These are phyloP conservation scores for Rhizopogon vinicolor DNA, from an alignment of 768 basidiomycete genomes.

Conservation along the genomic window DNA sequence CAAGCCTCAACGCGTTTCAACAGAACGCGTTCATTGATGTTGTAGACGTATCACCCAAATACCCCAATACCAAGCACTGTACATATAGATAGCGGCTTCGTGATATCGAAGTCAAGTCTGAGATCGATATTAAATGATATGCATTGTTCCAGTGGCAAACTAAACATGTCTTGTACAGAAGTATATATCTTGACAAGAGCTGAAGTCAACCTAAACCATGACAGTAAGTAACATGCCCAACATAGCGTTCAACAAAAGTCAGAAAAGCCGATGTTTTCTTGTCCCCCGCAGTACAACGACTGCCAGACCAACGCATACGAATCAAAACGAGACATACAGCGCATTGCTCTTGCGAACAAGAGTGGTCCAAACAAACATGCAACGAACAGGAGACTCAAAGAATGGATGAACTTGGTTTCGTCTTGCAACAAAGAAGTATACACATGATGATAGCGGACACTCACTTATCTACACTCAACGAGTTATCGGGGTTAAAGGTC, in stretches of 20 bases:
- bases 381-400: slow-evolving; percentile 53
- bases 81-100: not conserved
- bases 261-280: slow-evolving; percentile 70
- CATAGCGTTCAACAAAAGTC: slow-evolving; percentile 21
- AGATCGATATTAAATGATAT: not conserved
- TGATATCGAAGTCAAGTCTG: not conserved
- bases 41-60: too few species aligned
- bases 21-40: not conserved
- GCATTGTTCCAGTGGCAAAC: not conserved
- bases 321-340: slow-evolving; percentile 45
- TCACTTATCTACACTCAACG: slow-evolving; percentile 2
- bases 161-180: not conserved
- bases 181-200: not conserved
- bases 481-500: not conserved
- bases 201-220: not conserved
- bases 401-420: slow-evolving; percentile 86
- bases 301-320: slow-evolving; percentile 31
- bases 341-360: slow-evolving; percentile 31
- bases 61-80: not conserved
- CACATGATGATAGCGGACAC: not conserved
- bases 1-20: slow-evolving; percentile 3
- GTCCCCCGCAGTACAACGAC: slow-evolving; percentile 30
- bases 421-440: slow-evolving; percentile 29
- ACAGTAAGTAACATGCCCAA: not conserved
- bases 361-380: slow-evolving; percentile 32